phyloP scores from a whole-genome alignment of 257 asterid genomes.

The Catharanthus roseus region DNA sequence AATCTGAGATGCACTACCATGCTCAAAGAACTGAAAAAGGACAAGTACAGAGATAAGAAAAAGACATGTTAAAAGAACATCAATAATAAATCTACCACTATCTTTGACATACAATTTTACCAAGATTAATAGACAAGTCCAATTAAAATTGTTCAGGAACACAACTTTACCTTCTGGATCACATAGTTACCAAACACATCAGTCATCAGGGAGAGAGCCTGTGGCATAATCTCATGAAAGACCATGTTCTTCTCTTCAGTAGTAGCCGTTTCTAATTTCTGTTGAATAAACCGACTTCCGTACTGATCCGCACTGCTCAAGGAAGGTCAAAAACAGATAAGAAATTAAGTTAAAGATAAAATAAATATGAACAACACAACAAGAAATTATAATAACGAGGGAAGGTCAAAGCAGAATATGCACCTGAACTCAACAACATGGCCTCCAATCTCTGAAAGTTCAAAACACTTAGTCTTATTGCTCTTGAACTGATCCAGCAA shows the following conservation, averaged over 20 bases:
- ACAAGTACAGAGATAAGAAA: conserved; percentile 1
- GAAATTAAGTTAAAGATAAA: not conserved
- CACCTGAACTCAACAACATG: conserved; percentile 89
- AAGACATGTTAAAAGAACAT: conserved; percentile 1
- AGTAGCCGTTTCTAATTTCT: conserved; percentile 74
- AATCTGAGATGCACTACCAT: conserved; percentile 60
- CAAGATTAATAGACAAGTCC: not conserved
- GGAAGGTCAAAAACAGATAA: conserved; percentile 5
- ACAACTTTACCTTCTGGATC: conserved; percentile 61
- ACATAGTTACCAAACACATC: conserved; percentile 91
- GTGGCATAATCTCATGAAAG: conserved; percentile 70
- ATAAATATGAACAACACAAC: not conserved
- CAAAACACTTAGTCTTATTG: conserved; percentile 60
- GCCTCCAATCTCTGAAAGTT: conserved; percentile 76
- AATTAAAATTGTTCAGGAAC: not conserved
- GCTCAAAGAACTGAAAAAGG: conserved; percentile 65
- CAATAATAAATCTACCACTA: not conserved
- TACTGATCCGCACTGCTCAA: conserved; percentile 72
- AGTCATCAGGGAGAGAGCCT: conserved; percentile 67
- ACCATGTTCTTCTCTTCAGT: conserved; percentile 70
- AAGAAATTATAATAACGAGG: not conserved
- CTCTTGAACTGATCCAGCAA: conserved; percentile 71
- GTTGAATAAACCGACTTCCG: conserved; percentile 85
- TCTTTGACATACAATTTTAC: not conserved
- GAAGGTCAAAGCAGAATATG: not conserved